Evolutionary conservation across 352 stramenopile species (phyloP), one percentile per base, ranked within the genome.

Genomic region (Thraustochytrium sp.): DNA sequence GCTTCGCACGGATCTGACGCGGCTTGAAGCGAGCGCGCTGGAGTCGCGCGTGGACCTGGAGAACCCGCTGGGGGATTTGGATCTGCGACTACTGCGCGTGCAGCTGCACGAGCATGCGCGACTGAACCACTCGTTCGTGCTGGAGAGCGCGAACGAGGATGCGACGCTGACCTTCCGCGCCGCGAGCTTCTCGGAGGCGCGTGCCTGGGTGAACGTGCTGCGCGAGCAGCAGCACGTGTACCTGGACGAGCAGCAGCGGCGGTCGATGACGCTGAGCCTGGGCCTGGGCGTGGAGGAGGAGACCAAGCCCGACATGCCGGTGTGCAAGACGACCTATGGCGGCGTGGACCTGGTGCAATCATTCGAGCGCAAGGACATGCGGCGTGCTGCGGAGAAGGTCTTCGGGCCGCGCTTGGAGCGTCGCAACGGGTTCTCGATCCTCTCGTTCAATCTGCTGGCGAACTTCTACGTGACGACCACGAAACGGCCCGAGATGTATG

Each of bases 361-460:
- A 4, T 46, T 48, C 31, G 53, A 80, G 42, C 21, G 68, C 18
- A 0, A 26, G 5, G 42, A 5, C 26, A 64, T 65, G 53, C 31
- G 34, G 37, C 21, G 34, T 42, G 51, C n/a, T 21, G 34, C 2
- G 44, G 21, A 0, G n/a, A 34, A 80, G 1, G 21, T 55, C 18
- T 37, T 68, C 21, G 48, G 48, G 13, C 9, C 4, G 21, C 26
- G 23, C 21, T 3, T 34, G 42, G 42, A 21, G 26, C 29, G 37
- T 0, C 65, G 65, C 42, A 77, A 80, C 5, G 68, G 68, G 31
- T 80, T 80, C 31, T 40, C 68, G 8, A 63, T 80, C 1, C 68
- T 80, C 51, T 65, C 48, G 34, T 80, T 68, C 2, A 80, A 80
- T 31, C 34, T 80, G 9, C 38, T 80, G 68, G 68, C 68, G 0